These are phyloP conservation scores for Sporothrix dimorphospora DNA, from an alignment of 2,329 filamentous ascomycete species.

Conservation along the genomic window DNA sequence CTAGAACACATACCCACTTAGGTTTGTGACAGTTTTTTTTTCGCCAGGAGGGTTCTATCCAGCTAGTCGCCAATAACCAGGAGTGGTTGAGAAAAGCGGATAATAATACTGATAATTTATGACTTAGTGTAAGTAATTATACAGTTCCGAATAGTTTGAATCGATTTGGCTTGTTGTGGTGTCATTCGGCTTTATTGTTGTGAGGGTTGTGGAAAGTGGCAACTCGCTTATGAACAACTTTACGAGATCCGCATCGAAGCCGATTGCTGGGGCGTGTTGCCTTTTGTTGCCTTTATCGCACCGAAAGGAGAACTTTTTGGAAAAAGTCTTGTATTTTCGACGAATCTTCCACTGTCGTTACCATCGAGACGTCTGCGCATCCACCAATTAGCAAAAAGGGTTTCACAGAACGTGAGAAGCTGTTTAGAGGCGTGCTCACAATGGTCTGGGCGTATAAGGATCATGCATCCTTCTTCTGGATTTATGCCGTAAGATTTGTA, in stretches of 20 bases:
- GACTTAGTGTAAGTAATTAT: too few relatives aligned
- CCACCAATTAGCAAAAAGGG: background rate
- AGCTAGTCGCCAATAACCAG: constrained; percentile 1
- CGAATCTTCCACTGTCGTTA: background rate
- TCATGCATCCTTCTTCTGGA: constrained; percentile 41
- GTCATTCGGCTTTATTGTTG: too few relatives aligned
- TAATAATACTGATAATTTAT: constrained; percentile 1
- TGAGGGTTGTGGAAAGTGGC: too few relatives aligned
- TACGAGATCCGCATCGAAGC: too few relatives aligned
- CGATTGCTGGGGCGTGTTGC: background rate
- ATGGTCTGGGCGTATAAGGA: constrained; percentile 7
- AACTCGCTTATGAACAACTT: too few relatives aligned
- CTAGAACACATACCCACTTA: background rate
- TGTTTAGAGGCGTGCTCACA: background rate
- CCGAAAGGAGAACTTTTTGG: background rate
- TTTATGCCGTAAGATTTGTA: constrained; percentile 60
- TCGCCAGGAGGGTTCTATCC: background rate
- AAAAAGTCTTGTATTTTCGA: background rate
- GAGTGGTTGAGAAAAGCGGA: background rate
- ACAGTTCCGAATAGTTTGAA: too few relatives aligned
- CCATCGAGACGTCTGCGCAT: background rate
- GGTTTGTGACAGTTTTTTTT: background rate
- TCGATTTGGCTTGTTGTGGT: too few relatives aligned
- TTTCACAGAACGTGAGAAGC: background rate
- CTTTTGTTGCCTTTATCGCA: background rate